Evolutionary conservation across 345 rosid genomes (phyloP), one percentile per base, ranked within the genome.

Genomic region (Abelmoschus esculentus): DNA sequence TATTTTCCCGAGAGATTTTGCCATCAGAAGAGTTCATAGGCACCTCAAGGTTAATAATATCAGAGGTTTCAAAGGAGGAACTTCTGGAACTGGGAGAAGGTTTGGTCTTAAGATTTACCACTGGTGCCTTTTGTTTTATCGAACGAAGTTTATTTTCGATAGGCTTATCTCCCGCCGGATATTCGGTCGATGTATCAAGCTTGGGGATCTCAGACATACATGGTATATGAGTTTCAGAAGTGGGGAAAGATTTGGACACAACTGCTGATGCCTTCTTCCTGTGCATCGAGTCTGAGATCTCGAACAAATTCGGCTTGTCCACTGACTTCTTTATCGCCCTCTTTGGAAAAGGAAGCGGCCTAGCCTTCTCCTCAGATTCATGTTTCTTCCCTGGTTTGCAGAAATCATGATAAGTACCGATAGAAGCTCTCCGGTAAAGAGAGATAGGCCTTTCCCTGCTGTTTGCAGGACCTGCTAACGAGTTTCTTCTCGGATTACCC

Each of bases 351-450:
- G 85, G 75, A 53, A 14, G 71, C 26, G 26, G 26, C 50, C 85
- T 80, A 66, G 83, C 76, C 71, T 84, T 81, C 66, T 78, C 75
- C 76, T 87, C 85, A 22, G 60, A 64, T 68, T 64, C 87, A 63
- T 86, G 83, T 60, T 75, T 81, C 70, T 65, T 80, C 67, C 96
- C 93, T 47, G 76, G 90, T 74, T 92, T 92, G 76, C 98, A 92
- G 55, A 70, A 75, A 79, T 92, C 96, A 69, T 90, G 98, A 78
- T 96, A 87, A 56, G 96, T 88, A 71, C 84, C 91, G 53, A 86
- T 80, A 6, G 93, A 80, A 77, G 91, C 86, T 75, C 85, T 84
- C 65, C 87, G 91, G 60, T 92, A 87, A 68, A 67, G 79, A 47
- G 93, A 90, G 56, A 85, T 57, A 66, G 70, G 14, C 0, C 80